Conservation (phyloP, 306 rosid genomes). For the Malus domestica region ASM211411v1 NC_041799.1:32350501-32351000, state of each 20-base stretch:
- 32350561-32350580: conserved; percentile 69
- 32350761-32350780: neutral
- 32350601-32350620: conserved; percentile 52
- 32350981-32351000: neutral
- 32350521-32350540: conserved; percentile 57
- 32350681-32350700: conserved; percentile 48
- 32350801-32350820: neutral
- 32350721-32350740: neutral
- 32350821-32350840: neutral
- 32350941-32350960: neutral
- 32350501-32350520: conserved; percentile 91
- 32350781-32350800: neutral
- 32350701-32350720: neutral
- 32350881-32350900: neutral
- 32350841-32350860: neutral
- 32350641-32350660: conserved; percentile 59
- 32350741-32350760: neutral
- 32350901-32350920: neutral
- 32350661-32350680: conserved; percentile 50
- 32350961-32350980: neutral
- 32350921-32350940: neutral
- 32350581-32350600: conserved; percentile 57
- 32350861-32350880: neutral
- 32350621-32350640: conserved; percentile 77
- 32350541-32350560: conserved; percentile 62